A percentile compares a stretch with the other conserved stretches of the same genome.
phyloP scores from a whole-genome alignment of 768 basidiomycete genomes.

The Rhodotorula taiwanensis region DNA sequence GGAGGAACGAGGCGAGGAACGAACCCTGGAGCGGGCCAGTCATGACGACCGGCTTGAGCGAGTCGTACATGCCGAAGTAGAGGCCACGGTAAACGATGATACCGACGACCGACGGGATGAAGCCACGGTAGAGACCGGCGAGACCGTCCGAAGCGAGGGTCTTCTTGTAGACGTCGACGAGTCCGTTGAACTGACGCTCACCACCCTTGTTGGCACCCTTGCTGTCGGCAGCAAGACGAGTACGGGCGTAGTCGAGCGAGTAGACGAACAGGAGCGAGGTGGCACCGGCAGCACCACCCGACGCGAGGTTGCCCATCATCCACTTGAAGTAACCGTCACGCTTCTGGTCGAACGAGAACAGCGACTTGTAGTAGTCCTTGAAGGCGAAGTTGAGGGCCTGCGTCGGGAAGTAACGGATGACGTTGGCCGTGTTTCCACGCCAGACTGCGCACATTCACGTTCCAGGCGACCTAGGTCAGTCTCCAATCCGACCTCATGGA shows the following conservation, averaged over 20 bases:
- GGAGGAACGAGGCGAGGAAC: conserved; percentile 75
- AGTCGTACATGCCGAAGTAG: conserved; percentile 41
- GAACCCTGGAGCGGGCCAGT: conserved; percentile 91
- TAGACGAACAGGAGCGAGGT: conserved; percentile 98
- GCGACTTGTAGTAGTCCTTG: conserved; percentile 95
- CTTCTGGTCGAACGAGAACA: conserved; percentile 96
- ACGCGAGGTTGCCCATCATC: conserved; percentile 96
- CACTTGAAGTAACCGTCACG: conserved; percentile 91
- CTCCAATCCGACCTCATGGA: background rate
- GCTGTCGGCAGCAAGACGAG: conserved; percentile 94
- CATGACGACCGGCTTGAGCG: conserved; percentile 80
- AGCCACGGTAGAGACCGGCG: conserved; percentile 98
- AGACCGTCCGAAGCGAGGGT: conserved; percentile 96
- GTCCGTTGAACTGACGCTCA: conserved; percentile 95
- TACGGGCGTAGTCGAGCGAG: conserved; percentile 99
- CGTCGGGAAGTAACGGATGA: conserved; percentile 99
- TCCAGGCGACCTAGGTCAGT: background rate
- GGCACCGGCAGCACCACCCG: conserved; percentile 99
- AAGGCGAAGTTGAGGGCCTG: conserved; percentile 86
- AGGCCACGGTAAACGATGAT: conserved; percentile 99
- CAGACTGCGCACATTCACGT: conserved; percentile 53
- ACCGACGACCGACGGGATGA: conserved; percentile 97
- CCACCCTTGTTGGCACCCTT: conserved; percentile 84
- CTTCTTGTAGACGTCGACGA: conserved; percentile 74
- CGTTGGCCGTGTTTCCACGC: conserved; percentile 99